Percentiles rank a stretch among this genome's conserved stretches.
Evolutionary conservation across 345 rosid species (phyloP).

Genomic region (Iberis pinnata): DNA sequence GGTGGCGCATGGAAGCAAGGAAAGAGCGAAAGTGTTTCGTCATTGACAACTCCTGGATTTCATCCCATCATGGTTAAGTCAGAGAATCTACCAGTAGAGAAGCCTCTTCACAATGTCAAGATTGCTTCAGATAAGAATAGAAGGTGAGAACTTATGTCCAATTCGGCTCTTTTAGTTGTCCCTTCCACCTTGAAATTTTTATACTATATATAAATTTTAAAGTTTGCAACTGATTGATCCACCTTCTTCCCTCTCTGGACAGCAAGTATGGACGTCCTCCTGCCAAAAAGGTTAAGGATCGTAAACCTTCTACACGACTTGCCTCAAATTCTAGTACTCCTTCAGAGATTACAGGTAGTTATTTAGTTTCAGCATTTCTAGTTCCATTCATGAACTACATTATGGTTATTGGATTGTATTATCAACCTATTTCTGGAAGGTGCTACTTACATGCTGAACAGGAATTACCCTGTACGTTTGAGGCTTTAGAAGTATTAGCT

Average conservation of each 20-base stretch:
- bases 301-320: slow-evolving; percentile 51
- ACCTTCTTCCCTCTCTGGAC: slow-evolving; percentile 24
- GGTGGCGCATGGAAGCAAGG: slow-evolving; percentile 74
- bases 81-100: slow-evolving; percentile 45
- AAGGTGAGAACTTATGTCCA: slow-evolving; percentile 49
- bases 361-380: slow-evolving; percentile 4
- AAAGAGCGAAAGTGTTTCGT: slow-evolving; percentile 55
- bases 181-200: slow-evolving; percentile 18
- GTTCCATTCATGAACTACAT: background rate
- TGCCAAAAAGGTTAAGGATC: slow-evolving; percentile 69
- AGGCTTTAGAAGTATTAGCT: slow-evolving; percentile 13
- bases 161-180: slow-evolving; percentile 5
- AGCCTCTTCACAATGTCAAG: slow-evolving; percentile 55
- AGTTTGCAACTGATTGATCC: slow-evolving; percentile 1
- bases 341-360: slow-evolving; percentile 57
- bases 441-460: slow-evolving; percentile 5
- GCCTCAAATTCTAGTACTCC: slow-evolving; percentile 43
- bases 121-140: slow-evolving; percentile 60
- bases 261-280: slow-evolving; percentile 92
- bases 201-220: background rate
- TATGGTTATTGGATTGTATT: background rate
- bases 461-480: background rate
- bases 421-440: slow-evolving; percentile 1
- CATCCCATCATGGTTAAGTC: slow-evolving; percentile 51
- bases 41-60: slow-evolving; percentile 44